Percentiles rank a stretch among this genome's conserved stretches.
Conservation (phyloP, 1,284 basidiomycete genomes). For the Mycocalia duriaeana region DNA sequence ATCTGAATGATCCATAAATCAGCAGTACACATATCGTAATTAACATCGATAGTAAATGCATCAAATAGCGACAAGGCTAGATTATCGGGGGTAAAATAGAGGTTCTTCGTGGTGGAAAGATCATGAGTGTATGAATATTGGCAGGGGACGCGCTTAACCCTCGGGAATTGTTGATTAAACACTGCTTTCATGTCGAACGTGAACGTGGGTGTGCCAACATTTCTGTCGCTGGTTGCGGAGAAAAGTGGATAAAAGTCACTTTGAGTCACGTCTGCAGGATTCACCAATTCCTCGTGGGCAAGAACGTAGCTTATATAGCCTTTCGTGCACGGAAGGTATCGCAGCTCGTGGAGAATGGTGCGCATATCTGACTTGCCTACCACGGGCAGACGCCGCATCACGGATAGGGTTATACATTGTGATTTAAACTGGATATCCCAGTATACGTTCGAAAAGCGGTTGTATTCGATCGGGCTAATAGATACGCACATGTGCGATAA, state of each 20-base stretch:
- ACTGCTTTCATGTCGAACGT: background rate
- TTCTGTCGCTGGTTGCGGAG: background rate
- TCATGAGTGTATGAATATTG: background rate
- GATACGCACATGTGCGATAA: background rate
- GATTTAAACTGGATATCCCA: background rate
- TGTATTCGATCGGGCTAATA: background rate
- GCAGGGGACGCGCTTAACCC: background rate
- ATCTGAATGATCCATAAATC: background rate
- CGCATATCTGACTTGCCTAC: too few relatives aligned
- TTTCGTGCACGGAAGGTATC: too few relatives aligned
- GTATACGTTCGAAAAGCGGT: background rate
- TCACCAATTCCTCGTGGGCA: too few relatives aligned
- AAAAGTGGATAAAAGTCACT: background rate
- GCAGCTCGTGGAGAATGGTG: too few relatives aligned
- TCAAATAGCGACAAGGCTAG: background rate
- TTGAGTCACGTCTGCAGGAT: too few relatives aligned
- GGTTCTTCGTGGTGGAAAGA: background rate
- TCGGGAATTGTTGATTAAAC: slow-evolving; percentile 2
- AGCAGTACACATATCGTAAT: background rate
- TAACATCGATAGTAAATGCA: background rate
- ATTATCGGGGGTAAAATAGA: background rate
- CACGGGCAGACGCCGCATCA: too few relatives aligned
- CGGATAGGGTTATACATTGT: slow-evolving; percentile 2
- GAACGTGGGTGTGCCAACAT: background rate
- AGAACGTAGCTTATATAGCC: too few relatives aligned